Conservation (phyloP, 2,329 filamentous ascomycete genomes). For the Monosporascus sp. region DNA sequence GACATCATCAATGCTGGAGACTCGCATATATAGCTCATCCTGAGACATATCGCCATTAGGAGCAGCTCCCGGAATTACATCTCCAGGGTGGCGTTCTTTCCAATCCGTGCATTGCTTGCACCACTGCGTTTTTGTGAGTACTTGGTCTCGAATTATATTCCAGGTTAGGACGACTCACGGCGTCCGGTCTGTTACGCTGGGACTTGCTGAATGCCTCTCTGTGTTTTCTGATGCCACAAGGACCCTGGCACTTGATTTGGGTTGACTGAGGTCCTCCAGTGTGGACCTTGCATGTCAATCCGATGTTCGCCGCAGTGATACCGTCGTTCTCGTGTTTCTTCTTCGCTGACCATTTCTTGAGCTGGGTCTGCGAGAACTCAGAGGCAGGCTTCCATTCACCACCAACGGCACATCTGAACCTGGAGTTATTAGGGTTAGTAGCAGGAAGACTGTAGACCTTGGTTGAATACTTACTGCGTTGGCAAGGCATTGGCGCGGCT, state of each 20-base stretch:
- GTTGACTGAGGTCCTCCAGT: conserved; percentile 6
- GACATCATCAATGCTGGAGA: neutral
- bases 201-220: conserved; percentile 29
- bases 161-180: conserved; percentile 19
- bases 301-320: conserved; percentile 15
- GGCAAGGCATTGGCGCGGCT: conserved; percentile 7
- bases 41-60: conserved; percentile 11
- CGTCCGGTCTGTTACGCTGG: conserved; percentile 22
- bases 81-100: conserved; percentile 19
- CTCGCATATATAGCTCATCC: conserved; percentile 1
- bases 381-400: conserved; percentile 23
- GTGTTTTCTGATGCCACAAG: conserved; percentile 23
- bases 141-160: neutral
- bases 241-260: conserved; percentile 25
- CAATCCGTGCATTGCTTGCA: conserved; percentile 30
- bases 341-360: conserved; percentile 19
- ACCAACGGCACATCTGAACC: conserved; percentile 25
- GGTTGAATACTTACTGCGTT: conserved; percentile 11
- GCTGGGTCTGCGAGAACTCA: conserved; percentile 26
- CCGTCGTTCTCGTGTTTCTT: conserved; percentile 6
- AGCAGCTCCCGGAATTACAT: conserved; percentile 15
- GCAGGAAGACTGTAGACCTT: neutral
- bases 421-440: conserved; percentile 8
- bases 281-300: conserved; percentile 26
- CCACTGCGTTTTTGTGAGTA: conserved; percentile 21